Conservation (phyloP, 2,329 filamentous ascomycete species). For the Botrytis porri region DNA sequence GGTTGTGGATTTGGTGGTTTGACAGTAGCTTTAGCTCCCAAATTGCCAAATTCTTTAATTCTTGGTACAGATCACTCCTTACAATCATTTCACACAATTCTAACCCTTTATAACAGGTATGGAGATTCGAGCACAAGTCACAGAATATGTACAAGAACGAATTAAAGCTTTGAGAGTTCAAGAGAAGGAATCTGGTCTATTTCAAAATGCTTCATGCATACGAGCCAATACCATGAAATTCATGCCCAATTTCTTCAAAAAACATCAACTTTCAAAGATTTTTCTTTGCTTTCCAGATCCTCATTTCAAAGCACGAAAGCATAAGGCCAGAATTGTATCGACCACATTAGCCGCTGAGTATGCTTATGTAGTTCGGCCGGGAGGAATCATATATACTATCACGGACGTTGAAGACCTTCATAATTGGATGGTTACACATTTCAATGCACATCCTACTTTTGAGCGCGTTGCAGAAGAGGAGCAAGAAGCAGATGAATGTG, state of each 20-base stretch:
- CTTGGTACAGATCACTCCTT: conserved; percentile 56
- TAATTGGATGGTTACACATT: conserved; percentile 87
- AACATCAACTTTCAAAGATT: conserved; percentile 78
- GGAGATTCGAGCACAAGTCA: conserved; percentile 88
- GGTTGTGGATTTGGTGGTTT: conserved; percentile 95
- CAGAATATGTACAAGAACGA: conserved; percentile 85
- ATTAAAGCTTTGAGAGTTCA: conserved; percentile 76
- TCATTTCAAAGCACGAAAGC: conserved; percentile 95
- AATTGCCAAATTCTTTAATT: conserved; percentile 77
- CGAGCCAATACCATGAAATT: conserved; percentile 99
- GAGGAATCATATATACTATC: conserved; percentile 90
- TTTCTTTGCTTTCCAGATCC: conserved; percentile 99
- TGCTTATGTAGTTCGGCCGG: conserved; percentile 78
- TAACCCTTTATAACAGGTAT: conserved; percentile 56
- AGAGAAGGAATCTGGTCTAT: conserved; percentile 52
- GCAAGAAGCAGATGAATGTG: conserved; percentile 66
- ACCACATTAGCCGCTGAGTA: conserved; percentile 89
- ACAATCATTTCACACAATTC: not conserved
- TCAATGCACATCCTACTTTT: conserved; percentile 75
- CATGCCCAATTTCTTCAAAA: conserved; percentile 92
- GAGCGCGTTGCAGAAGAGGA: conserved; percentile 69
- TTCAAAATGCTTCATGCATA: conserved; percentile 85
- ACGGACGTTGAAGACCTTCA: conserved; percentile 96
- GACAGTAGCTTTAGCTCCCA: conserved; percentile 77
- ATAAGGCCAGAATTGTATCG: conserved; percentile 93